Percentiles rank a stretch among this genome's conserved stretches.
phyloP scores from a whole-genome alignment of 352 stramenopile species.

The Globisporangium cylindrosporum region DNA sequence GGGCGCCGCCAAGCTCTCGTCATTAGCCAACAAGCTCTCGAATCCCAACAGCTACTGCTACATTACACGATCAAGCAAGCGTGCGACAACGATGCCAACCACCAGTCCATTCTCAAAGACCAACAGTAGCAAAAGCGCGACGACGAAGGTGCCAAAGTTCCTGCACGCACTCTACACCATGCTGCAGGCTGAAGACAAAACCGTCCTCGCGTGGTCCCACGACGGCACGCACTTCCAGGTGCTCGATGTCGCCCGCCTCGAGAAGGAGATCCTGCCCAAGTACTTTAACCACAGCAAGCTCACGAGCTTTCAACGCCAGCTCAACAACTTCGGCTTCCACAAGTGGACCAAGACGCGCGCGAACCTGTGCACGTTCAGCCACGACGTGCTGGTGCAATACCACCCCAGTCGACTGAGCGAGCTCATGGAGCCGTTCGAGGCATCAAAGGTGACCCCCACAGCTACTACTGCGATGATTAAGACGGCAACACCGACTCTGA shows the following conservation, averaged over 20 bases:
- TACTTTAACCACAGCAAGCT: constrained; percentile 95
- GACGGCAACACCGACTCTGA: neutral
- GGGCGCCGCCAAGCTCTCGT: neutral
- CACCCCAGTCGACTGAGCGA: constrained; percentile 20
- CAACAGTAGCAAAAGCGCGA: neutral
- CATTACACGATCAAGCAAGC: neutral
- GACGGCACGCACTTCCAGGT: constrained; percentile 74
- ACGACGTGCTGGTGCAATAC: constrained; percentile 57
- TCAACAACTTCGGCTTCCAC: constrained; percentile 94
- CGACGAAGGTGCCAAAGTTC: constrained; percentile 61
- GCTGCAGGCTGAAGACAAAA: constrained; percentile 62
- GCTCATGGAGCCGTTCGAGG: neutral
- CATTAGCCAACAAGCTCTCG: constrained; percentile 1
- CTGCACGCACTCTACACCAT: constrained; percentile 78
- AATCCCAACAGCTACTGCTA: neutral
- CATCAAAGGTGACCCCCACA: neutral
- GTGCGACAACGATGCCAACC: neutral
- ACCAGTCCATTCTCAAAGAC: neutral
- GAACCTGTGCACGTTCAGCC: constrained; percentile 79
- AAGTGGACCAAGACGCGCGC: constrained; percentile 87
- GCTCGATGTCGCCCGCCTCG: constrained; percentile 55
- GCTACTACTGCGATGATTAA: neutral
- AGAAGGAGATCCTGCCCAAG: constrained; percentile 80
- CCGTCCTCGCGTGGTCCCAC: constrained; percentile 66
- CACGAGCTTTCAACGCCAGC: constrained; percentile 90